Evolutionary conservation across 1,139 yeast species (phyloP).

Genomic region (Candida sp.): DNA sequence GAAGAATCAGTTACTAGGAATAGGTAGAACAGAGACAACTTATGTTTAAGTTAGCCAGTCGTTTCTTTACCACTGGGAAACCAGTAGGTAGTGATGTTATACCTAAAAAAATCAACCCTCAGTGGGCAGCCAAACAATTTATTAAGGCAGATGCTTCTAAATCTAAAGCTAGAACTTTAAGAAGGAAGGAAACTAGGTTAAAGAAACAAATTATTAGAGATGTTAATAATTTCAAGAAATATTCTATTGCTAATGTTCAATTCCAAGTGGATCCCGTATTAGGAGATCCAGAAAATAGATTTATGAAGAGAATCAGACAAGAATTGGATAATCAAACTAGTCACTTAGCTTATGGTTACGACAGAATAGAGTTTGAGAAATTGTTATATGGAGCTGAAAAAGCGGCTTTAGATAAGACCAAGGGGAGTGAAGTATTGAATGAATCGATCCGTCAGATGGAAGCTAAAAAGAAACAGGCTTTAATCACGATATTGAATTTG

Average conservation of each 20-base stretch:
- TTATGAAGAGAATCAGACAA: conserved; percentile 63
- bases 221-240: conserved; percentile 44
- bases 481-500: conserved; percentile 69
- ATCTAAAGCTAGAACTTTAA: conserved; percentile 33
- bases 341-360: conserved; percentile 57
- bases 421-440: conserved; percentile 39
- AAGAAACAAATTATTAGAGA: conserved; percentile 44
- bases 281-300: conserved; percentile 67
- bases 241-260: conserved; percentile 26
- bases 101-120: conserved; percentile 18
- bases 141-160: conserved; percentile 22
- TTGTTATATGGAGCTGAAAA: conserved; percentile 72
- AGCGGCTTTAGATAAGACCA: conserved; percentile 30
- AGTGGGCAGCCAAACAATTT: conserved; percentile 31
- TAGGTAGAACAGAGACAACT: no score
- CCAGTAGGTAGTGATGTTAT: conserved; percentile 8
- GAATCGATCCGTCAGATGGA: conserved; percentile 44
- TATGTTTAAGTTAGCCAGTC: conserved; percentile 16
- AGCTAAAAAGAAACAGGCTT: conserved; percentile 62
- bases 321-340: conserved; percentile 57
- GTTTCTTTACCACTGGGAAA: conserved; percentile 18
- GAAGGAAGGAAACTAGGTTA: conserved; percentile 39
- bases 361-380: conserved; percentile 67
- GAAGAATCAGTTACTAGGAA: no score
- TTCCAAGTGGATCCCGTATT: conserved; percentile 69